Base-by-base conservation (phyloP, 1,284 basidiomycete species). In the Sparassis latifolia region DNA sequence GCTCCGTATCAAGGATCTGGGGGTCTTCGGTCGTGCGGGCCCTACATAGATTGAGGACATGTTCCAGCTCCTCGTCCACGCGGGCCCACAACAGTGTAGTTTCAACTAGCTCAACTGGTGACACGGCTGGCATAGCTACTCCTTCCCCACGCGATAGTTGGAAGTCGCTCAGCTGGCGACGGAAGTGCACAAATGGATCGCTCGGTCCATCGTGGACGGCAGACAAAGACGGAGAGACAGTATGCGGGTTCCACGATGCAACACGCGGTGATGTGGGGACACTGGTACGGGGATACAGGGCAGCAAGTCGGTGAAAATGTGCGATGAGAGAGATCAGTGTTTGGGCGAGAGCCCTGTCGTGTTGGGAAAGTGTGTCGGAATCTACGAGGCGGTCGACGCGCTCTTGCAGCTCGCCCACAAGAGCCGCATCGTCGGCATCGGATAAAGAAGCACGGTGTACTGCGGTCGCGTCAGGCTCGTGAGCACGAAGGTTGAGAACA, bases 11-110 rank as follows among this genome's bases (percentile, higher is more conserved):
- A 20, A 20, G 20, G 20, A 20, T 20, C 20, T 20, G 20, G 4
- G 43, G 32, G 0, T 33, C 42, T n/a, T 42, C 53, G 10, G 56
- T 49, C 2, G 53, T 49, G 6, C 49, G 50, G 6, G 49, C 47
- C 9, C 73, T 78, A 63, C 85, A 89, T 56, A 89, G 73, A 2
- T 73, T 65, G 2, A 83, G 74, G 10, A 91, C 79, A 7, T 68
- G 72, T 55, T 90, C 89, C 2, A 92, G 77, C 50, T 89, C 78
- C 50, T 80, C 75, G 57, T 90, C 86, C 33, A 92, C 81, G 35
- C 77, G 72, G 3, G 76, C 71, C 89, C 89, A 92, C 1, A 92
- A 69, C 12, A 91, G 69, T 2, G 84, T 76, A 1, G 75, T 69
- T 61, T 89, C 82, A 3, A 84, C 79, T 1, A 69, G 75, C n/a